These are phyloP conservation scores for Talaromyces ruber DNA, from an alignment of 495 filamentous ascomycete species.

Conservation along the genomic window DNA sequence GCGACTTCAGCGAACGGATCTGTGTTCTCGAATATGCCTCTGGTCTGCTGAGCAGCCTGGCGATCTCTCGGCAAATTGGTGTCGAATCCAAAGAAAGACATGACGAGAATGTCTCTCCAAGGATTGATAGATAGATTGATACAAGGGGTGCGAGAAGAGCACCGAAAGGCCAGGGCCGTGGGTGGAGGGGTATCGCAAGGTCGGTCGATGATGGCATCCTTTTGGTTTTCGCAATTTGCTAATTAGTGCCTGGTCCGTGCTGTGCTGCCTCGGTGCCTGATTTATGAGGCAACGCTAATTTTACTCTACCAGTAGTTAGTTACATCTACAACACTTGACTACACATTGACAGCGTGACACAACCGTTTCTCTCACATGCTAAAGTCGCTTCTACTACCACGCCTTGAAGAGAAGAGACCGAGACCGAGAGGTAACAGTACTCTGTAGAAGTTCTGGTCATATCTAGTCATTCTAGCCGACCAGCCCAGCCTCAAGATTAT, in stretches of 20 bases:
- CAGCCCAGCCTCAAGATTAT: background rate
- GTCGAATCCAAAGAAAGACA: conserved; percentile 90
- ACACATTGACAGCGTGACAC: too few relatives aligned
- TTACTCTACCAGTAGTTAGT: background rate
- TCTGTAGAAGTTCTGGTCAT: background rate
- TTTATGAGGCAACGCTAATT: background rate
- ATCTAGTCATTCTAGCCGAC: background rate
- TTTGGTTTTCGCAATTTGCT: background rate
- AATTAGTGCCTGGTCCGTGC: background rate
- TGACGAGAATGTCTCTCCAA: conserved; percentile 18
- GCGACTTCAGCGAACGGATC: conserved; percentile 87
- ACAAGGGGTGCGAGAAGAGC: conserved; percentile 8
- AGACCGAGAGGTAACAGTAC: background rate
- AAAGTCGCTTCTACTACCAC: background rate
- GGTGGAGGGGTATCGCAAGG: background rate
- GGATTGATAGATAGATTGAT: conserved; percentile 4
- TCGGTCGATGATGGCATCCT: background rate
- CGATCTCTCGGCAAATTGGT: conserved; percentile 54
- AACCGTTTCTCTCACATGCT: background rate
- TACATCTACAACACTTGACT: too few relatives aligned
- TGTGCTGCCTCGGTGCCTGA: background rate
- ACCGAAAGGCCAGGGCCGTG: conserved; percentile 6
- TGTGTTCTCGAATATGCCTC: conserved; percentile 74
- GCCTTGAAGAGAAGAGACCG: background rate
- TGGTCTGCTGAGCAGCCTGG: conserved; percentile 39